Base-by-base conservation (phyloP, 2,329 filamentous ascomycete genomes). In the Cercospora nicotianae region DNA sequence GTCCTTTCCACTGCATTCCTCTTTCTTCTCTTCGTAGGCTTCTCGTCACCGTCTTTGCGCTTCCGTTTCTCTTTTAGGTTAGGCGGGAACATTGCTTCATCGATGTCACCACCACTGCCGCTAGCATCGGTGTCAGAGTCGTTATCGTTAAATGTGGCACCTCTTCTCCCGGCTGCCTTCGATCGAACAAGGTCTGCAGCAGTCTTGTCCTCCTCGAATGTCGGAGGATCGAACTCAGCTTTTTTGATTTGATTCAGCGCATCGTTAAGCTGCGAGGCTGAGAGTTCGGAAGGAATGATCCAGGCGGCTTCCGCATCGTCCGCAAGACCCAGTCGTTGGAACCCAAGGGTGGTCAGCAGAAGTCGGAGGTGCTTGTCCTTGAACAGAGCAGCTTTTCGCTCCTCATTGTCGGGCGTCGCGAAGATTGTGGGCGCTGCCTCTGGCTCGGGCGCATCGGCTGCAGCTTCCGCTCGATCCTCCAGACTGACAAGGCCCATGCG, bases 281-380 rank as follows among this genome's bases (percentile, higher is more conserved):
- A 85, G 12, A 94, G 74, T 0, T 83, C 80, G 1, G 87, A 84
- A 0, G 93, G 91, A 48, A 98, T 84, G 53, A 91, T 81, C 95
- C 95, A 98, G 0, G 85, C 83, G 1, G 91, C 90, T 67, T 94
- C 91, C 0, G 87, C 85, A 3, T 91, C 89, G 75, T 96, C 92
- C 51, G 93, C 89, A 42, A 82, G 78, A 33, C 87, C 87, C 7
- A 87, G 76, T 61, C 89, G 85, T 74, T 90, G 85, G 69, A 96
- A 87, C 0, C 91, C 91, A 18, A 90, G 84, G 0, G 95, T 84
- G 1, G 85, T 90, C 86, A 98, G 90, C 3, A 99, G 86, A 1
- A 98, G 87, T 36, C 94, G 90, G 2, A 98, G 85, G 75, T 94
- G 90, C 9, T 91, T 89, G 79, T 98, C 96, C 77, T 93, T 96